Evolutionary conservation across 306 rosid species (phyloP).

Genomic region (Vicia villosa): DNA sequence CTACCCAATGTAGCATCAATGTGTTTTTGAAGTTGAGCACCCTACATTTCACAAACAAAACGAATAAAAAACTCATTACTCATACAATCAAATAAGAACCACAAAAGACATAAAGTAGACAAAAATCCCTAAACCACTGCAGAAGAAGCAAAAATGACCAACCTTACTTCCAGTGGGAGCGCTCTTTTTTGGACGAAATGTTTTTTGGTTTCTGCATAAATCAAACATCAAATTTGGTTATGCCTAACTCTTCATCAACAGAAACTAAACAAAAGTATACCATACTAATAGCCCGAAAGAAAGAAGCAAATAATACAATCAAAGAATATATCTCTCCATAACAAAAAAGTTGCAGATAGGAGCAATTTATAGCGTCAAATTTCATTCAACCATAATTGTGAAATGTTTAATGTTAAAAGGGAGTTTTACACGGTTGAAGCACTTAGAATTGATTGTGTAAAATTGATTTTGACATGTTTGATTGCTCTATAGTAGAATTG

Average conservation of each 20-base stretch:
- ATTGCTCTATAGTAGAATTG: too few relatives aligned
- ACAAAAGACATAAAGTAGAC: background rate
- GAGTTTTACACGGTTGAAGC: background rate
- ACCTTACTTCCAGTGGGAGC: slow-evolving; percentile 90
- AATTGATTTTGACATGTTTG: too few relatives aligned
- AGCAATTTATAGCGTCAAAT: background rate
- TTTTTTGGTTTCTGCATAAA: slow-evolving; percentile 72
- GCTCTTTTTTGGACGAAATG: slow-evolving; percentile 84
- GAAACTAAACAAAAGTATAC: background rate
- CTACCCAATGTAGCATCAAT: slow-evolving; percentile 91
- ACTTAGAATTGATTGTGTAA: too few relatives aligned
- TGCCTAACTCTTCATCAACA: background rate
- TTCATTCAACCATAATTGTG: background rate
- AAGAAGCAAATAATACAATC: slow-evolving; percentile 2
- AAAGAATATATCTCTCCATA: slow-evolving; percentile 13
- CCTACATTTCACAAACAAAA: slow-evolving; percentile 50
- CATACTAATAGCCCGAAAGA: background rate
- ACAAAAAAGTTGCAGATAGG: background rate
- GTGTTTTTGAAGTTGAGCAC: slow-evolving; percentile 84
- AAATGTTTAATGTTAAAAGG: slow-evolving; percentile 11
- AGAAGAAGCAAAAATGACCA: slow-evolving; percentile 17
- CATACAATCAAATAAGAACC: background rate
- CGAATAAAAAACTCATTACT: slow-evolving; percentile 2
- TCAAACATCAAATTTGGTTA: slow-evolving; percentile 38
- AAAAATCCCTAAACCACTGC: slow-evolving; percentile 11